Conservation (phyloP, 1,139 yeast genomes). For the Zygosaccharomyces sapae region DNA sequence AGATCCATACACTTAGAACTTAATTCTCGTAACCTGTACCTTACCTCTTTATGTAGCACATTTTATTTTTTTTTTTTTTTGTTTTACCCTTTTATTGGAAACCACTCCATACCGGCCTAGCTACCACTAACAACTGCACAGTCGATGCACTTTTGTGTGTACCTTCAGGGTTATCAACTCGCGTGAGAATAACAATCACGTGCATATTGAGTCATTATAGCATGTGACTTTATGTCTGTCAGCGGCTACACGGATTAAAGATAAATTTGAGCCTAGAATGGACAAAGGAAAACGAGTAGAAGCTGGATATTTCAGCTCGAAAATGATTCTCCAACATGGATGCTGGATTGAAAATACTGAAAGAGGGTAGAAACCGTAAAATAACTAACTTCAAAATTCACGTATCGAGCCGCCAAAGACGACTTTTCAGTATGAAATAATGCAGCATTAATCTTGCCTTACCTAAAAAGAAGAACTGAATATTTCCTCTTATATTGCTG, state of each 20-base stretch:
- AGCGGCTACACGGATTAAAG: background rate
- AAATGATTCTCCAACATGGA: no score
- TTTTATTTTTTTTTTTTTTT: background rate
- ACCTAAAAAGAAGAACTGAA: no score
- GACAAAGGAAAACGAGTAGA: no score
- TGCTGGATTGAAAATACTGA: no score
- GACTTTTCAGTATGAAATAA: no score
- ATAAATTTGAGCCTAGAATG: no score
- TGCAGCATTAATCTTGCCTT: no score
- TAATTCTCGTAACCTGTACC: background rate
- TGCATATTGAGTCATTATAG: background rate
- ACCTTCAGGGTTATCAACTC: constrained; percentile 4
- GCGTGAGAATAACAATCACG: background rate
- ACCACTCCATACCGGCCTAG: background rate
- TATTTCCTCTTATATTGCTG: no score
- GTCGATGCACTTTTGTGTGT: background rate
- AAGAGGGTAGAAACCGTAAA: no score
- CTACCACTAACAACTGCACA: background rate
- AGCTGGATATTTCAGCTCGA: no score
- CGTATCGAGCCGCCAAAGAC: no score
- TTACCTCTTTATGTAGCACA: background rate
- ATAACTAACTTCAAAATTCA: no score
- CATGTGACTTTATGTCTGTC: background rate
- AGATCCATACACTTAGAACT: background rate
- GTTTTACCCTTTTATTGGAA: background rate